Evolutionary conservation across 2,329 filamentous ascomycete genomes (phyloP).

Genomic region (Sclerotinia minor): DNA sequence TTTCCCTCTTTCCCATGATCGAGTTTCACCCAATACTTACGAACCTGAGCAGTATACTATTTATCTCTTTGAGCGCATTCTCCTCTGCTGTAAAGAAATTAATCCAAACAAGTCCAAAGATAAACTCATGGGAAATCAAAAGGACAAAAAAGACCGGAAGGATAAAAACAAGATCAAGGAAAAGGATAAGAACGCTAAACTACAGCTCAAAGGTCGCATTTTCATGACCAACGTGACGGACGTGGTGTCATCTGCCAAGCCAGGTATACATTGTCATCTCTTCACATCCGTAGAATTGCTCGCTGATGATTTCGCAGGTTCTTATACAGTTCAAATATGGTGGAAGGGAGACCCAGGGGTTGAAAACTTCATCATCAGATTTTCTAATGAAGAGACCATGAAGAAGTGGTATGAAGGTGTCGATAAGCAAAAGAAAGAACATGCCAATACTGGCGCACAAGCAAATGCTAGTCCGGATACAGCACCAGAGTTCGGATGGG

Average conservation of each 20-base stretch:
- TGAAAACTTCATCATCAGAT: constrained; percentile 94
- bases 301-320: constrained; percentile 57
- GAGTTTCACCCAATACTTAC: constrained; percentile 34
- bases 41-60: constrained; percentile 75
- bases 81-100: constrained; percentile 95
- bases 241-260: constrained; percentile 82
- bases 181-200: constrained; percentile 66
- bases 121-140: constrained; percentile 64
- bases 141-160: constrained; percentile 74
- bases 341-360: constrained; percentile 97
- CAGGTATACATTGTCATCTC: constrained; percentile 57
- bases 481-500: constrained; percentile 70
- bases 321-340: constrained; percentile 94
- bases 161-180: constrained; percentile 74
- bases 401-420: constrained; percentile 86
- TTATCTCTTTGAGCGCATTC: constrained; percentile 92
- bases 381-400: constrained; percentile 87
- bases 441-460: constrained; percentile 52
- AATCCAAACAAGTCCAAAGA: constrained; percentile 77
- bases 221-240: constrained; percentile 99
- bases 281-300: neutral
- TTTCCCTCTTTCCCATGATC: constrained; percentile 18
- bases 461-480: constrained; percentile 48
- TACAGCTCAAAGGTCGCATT: constrained; percentile 94
- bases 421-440: constrained; percentile 70